Evolutionary conservation across 1,284 basidiomycete genomes (phyloP), one percentile per base, ranked within the genome.

Genomic region (Ganoderma lucidum): DNA sequence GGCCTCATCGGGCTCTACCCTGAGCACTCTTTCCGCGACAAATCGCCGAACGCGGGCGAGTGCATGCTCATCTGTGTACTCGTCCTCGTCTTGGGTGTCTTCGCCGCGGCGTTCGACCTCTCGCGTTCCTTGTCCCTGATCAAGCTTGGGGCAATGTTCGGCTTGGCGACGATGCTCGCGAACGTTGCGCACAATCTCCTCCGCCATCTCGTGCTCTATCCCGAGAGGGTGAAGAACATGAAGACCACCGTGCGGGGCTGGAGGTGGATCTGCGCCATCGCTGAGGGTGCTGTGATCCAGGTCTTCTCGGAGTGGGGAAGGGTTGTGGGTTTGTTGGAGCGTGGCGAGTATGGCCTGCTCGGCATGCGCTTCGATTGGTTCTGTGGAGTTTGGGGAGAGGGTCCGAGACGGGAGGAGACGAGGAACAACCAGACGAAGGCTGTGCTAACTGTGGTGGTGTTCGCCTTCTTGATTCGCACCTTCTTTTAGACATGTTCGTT

Each of bases 331-430:
- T 73, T 86, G 10, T 23, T 89, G 17, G 80, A 82, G 61, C 77
- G 87, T 12, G 71, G 81, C 0, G 87, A 89, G 74, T 78, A 80
- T 14, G 9, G n/a, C 1, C 70, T 73, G 3, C 62, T 88, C 19
- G 81, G 83, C 0, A 76, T 68, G 39, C 75, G 88, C 6, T 90
- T 90, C 64, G 88, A 89, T 63, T 89, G 87, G 87, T 89, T 89
- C 70, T 79, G 84, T 0, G 79, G 83, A 15, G 76, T 81, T 41
- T 71, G 65, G 10, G 87, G 85, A 0, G 73, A 80, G 1, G 84
- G 79, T 0, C 85, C 86, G 0, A 80, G 72, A 67, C 75, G 76
- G 0, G 84, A 87, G 45, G 86, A 89, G 71, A 80, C 79, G 28
- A 78, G 32, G 72, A 86, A 87, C 62, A 77, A 78, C 6, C 69